Percentiles rank a stretch among this genome's conserved stretches.
Evolutionary conservation across 768 basidiomycete genomes (phyloP).

Genomic region (Amanita fuliginea): DNA sequence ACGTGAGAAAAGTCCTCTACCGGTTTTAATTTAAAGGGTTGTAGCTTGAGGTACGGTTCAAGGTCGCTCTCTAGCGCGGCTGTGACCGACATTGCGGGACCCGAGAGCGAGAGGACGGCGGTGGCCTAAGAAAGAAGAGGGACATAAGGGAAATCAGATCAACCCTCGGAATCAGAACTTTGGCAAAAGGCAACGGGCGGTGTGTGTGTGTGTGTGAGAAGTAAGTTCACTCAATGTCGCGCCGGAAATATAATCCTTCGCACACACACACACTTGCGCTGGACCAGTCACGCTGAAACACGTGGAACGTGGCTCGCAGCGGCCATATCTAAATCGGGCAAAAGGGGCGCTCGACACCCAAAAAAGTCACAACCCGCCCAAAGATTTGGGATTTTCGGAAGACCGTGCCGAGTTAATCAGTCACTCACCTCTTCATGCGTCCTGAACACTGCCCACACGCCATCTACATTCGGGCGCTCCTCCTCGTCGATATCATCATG

Average conservation of each 20-base stretch:
- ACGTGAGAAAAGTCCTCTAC: constrained; percentile 13
- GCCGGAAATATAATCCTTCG: not conserved
- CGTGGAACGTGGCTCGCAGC: constrained; percentile 7
- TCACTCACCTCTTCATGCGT: constrained; percentile 50
- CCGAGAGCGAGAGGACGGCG: constrained; percentile 40
- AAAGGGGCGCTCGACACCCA: constrained; percentile 1
- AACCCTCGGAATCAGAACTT: not conserved
- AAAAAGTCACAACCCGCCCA: constrained; percentile 6
- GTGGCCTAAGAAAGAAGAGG: constrained; percentile 34
- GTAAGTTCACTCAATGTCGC: not conserved
- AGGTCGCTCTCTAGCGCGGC: constrained; percentile 55
- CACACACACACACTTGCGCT: not conserved
- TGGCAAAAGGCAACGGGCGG: not conserved
- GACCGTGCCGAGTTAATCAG: too few species aligned
- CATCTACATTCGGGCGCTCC: constrained; percentile 15
- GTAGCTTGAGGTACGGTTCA: constrained; percentile 47
- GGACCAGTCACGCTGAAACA: constrained; percentile 10
- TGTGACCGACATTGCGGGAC: constrained; percentile 33
- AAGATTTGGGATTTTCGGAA: too few species aligned
- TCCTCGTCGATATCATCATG: constrained; percentile 11
- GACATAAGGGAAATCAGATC: not conserved
- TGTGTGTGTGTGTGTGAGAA: too few species aligned
- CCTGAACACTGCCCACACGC: constrained; percentile 46
- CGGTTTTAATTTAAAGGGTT: constrained; percentile 23
- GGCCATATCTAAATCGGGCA: constrained; percentile 3